Evolutionary conservation across 192 early-diverging fungal species (phyloP).

Genomic region (Coemansia biformis): DNA sequence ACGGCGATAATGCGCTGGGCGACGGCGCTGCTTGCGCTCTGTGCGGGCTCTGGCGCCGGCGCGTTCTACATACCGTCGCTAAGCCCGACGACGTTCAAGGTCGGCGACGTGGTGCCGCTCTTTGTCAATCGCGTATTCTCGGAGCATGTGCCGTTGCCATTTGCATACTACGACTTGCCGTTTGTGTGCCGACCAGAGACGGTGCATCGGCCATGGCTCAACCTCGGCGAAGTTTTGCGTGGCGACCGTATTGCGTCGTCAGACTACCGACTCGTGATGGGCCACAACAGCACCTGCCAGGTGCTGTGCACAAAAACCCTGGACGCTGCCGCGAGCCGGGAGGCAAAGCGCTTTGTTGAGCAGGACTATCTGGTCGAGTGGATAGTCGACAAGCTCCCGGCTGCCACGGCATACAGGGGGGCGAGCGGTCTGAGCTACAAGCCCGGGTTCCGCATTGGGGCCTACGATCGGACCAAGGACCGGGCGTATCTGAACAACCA

Average conservation of each 20-base stretch:
- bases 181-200: conserved; percentile 55
- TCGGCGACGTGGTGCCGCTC: conserved; percentile 55
- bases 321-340: conserved; percentile 32
- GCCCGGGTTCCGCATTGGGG: conserved; percentile 58
- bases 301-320: conserved; percentile 54
- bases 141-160: conserved; percentile 59
- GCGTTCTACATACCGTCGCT: conserved; percentile 50
- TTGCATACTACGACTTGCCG: conserved; percentile 59
- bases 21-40: not conserved
- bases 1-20: not conserved
- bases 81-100: conserved; percentile 33
- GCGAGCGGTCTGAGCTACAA: conserved; percentile 41
- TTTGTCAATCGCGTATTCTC: conserved; percentile 68
- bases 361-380: conserved; percentile 63
- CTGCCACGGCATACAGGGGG: conserved; percentile 49
- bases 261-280: conserved; percentile 52
- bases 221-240: conserved; percentile 63
- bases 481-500: conserved; percentile 64
- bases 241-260: conserved; percentile 66
- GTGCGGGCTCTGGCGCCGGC: conserved; percentile 2
- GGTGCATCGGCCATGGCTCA: conserved; percentile 36
- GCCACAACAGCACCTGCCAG: conserved; percentile 47
- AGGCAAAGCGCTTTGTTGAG: conserved; percentile 51
- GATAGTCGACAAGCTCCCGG: conserved; percentile 65
- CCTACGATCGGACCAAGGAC: conserved; percentile 32